Conservation (phyloP, 2,329 filamentous ascomycete species). For the Aspergillus pseudoterreus region DNA sequence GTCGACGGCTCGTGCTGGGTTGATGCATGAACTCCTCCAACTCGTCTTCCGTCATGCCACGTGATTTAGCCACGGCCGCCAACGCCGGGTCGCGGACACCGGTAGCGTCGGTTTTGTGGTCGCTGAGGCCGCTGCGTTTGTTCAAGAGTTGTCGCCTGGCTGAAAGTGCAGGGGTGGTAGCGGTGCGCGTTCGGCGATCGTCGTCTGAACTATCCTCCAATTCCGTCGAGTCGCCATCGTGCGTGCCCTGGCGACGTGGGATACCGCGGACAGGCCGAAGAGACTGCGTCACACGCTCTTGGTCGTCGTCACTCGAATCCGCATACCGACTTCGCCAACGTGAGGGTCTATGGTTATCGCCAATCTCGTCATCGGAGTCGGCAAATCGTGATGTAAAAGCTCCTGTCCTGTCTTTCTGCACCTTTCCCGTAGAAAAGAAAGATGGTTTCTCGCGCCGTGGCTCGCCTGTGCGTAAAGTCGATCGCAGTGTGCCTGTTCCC, state of each 20-base stretch:
- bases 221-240: conserved; percentile 61
- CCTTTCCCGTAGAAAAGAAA: conserved; percentile 38
- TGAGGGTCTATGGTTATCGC: conserved; percentile 21
- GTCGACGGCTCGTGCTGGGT: conserved; percentile 25
- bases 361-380: conserved; percentile 63
- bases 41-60: conserved; percentile 50
- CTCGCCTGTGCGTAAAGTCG: conserved; percentile 48
- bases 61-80: conserved; percentile 45
- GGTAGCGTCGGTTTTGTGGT: background rate
- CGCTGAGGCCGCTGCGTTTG: background rate
- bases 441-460: conserved; percentile 40
- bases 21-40: conserved; percentile 33
- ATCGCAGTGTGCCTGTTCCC: conserved; percentile 42
- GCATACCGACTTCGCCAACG: conserved; percentile 59
- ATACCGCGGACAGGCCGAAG: conserved; percentile 58
- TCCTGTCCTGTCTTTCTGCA: conserved; percentile 28
- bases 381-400: conserved; percentile 52
- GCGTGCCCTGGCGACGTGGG: conserved; percentile 53
- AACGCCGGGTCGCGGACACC: conserved; percentile 24
- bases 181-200: background rate
- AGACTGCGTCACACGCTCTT: conserved; percentile 32
- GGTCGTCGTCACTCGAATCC: conserved; percentile 71
- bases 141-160: conserved; percentile 3
- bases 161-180: conserved; percentile 18
- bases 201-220: conserved; percentile 58